Evolutionary conservation across 768 basidiomycete species (phyloP), one percentile per base, ranked within the genome.

Genomic region (Kwoniella shandongensis): DNA sequence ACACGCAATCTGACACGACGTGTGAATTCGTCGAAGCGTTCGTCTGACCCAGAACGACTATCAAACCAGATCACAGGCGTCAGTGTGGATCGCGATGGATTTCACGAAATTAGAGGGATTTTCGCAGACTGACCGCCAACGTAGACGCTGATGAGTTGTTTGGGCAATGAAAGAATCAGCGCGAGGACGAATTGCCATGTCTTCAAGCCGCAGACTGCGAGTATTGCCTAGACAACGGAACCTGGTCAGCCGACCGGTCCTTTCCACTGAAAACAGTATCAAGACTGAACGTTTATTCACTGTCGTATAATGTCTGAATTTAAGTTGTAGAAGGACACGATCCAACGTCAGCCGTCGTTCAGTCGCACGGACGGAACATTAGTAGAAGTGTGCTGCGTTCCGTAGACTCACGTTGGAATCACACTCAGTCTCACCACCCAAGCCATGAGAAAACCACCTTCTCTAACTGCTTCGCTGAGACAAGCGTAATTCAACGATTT

Each of bases 131-230:
- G 11, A 46, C 44, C 32, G n/a, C 57, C 57, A 1, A 59, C 57
- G 40, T 59, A 59, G 22, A 59, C 59, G 30, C 41, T 51, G 27
- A 55, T 61, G 40, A 61, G 32, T 44, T 96, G 91, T 71, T 93
- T 93, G 6, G 91, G 91, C 70, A 91, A 77, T 18, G 89, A 89
- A 17, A 92, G 78, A 64, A 91, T 77, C 3, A 91, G 87, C 22
- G 92, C 91, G 6, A 89, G 59, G 48, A 83, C 79, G 76, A 93
- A 96, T 26, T 85, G 80, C 66, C 85, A 78, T 62, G 92, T 86
- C 57, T 63, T 79, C 87, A 94, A 90, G 35, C 92, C 92, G 71
- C 89, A 92, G 3, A 91, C 86, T 2, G 90, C 83, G 71, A 93
- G 91, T 4, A 93, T 82, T 30, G 87, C 88, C 88, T 90, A 66